These are phyloP conservation scores for Aspergillus coremiiformis DNA, from an alignment of 495 filamentous ascomycete species.

Conservation along the genomic window DNA sequence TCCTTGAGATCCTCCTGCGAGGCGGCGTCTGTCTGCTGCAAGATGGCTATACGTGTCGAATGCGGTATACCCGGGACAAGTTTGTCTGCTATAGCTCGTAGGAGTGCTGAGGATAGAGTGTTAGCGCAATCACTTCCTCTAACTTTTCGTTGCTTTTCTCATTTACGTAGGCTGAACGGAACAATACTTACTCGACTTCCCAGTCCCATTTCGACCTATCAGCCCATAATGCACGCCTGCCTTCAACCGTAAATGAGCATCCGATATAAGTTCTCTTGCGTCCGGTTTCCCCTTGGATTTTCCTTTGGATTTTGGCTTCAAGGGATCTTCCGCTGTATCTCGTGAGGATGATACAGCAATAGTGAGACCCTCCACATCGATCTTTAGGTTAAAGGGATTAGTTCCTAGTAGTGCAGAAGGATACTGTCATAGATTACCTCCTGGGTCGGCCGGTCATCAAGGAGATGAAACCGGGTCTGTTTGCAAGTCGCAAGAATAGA, in stretches of 20 bases:
- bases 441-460: conserved; percentile 33
- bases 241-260: conserved; percentile 62
- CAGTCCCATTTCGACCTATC: conserved; percentile 69
- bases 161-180: too few species aligned
- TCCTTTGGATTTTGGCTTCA: conserved; percentile 36
- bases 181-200: conserved; percentile 68
- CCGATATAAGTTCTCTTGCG: conserved; percentile 58
- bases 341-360: conserved; percentile 47
- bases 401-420: not conserved
- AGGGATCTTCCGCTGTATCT: conserved; percentile 19
- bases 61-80: conserved; percentile 72
- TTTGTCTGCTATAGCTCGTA: conserved; percentile 68
- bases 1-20: conserved; percentile 7
- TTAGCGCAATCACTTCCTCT: too few species aligned
- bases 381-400: conserved; percentile 27
- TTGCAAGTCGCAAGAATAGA: conserved; percentile 42
- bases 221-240: conserved; percentile 65
- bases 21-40: conserved; percentile 58
- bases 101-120: conserved; percentile 47
- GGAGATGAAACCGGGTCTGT: conserved; percentile 40
- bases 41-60: conserved; percentile 55
- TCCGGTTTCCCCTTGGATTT: conserved; percentile 48
- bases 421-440: conserved; percentile 22
- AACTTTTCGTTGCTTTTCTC: too few species aligned
- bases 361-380: conserved; percentile 60